A percentile compares a stretch with the other conserved stretches of the same genome.
These are phyloP conservation scores for Aspergillus ibericus DNA, from an alignment of 2,329 filamentous ascomycete genomes.

Conservation along the genomic window DNA sequence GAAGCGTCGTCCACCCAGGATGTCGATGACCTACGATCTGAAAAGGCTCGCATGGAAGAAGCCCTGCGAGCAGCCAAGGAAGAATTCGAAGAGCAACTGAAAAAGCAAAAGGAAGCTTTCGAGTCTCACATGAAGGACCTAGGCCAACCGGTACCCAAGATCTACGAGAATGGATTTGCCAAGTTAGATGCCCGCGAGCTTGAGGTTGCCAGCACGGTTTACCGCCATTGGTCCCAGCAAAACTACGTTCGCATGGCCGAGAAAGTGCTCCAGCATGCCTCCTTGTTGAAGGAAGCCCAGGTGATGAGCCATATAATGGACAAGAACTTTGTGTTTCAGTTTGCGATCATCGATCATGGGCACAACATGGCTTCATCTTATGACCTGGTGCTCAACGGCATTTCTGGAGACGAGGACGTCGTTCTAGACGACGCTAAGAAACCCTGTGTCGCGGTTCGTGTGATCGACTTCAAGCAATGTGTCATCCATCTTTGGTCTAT, in stretches of 20 bases:
- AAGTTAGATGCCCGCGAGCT: constrained; percentile 70
- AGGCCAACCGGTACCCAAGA: constrained; percentile 58
- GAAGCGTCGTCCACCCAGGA: constrained; percentile 71
- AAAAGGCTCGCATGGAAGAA: constrained; percentile 84
- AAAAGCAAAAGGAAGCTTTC: constrained; percentile 78
- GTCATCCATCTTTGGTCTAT: constrained; percentile 93
- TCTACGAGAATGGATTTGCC: constrained; percentile 45
- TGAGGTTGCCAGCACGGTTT: constrained; percentile 64
- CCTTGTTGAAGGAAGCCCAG: constrained; percentile 89
- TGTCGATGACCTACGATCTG: constrained; percentile 77
- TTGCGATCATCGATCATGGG: constrained; percentile 83
- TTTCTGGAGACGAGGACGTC: constrained; percentile 80
- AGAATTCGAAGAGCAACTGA: constrained; percentile 84
- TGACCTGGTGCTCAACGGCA: constrained; percentile 90
- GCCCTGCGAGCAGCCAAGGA: constrained; percentile 74
- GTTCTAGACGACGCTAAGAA: constrained; percentile 79
- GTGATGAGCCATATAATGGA: constrained; percentile 97
- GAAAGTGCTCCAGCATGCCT: constrained; percentile 81
- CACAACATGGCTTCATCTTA: constrained; percentile 91
- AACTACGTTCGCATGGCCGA: constrained; percentile 95
- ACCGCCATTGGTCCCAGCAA: constrained; percentile 75
- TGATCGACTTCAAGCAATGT: constrained; percentile 83
- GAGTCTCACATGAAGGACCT: constrained; percentile 80
- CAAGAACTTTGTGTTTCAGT: constrained; percentile 91
- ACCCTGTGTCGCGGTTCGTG: constrained; percentile 85